A percentile compares a stretch with the other conserved stretches of the same genome.
phyloP scores from a whole-genome alignment of 1,284 basidiomycete genomes.

The Ustilago shanxiensis region DNA sequence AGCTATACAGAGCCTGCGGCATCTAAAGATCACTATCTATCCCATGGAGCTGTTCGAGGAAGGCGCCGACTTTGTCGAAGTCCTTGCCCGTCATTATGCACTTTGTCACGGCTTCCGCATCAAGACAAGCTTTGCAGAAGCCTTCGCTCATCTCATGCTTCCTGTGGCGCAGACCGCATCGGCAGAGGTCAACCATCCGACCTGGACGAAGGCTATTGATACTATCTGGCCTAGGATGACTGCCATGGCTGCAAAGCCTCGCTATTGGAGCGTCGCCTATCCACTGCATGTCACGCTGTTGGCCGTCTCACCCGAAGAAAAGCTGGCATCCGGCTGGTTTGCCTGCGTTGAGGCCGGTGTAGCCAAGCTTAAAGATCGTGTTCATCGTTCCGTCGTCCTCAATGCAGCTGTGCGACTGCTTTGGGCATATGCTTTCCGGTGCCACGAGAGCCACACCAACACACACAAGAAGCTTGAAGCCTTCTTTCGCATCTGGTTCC shows the following conservation, averaged over 20 bases:
- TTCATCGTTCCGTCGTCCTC: conserved; percentile 79
- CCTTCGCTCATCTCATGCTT: conserved; percentile 82
- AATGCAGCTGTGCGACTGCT: conserved; percentile 86
- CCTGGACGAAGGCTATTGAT: conserved; percentile 92
- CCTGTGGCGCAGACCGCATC: conserved; percentile 92
- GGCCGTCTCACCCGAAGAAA: conserved; percentile 87
- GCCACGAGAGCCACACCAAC: conserved; percentile 84
- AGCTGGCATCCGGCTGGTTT: conserved; percentile 87
- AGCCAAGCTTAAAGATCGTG: conserved; percentile 87
- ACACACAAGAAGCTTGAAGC: conserved; percentile 82
- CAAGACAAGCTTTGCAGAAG: conserved; percentile 88
- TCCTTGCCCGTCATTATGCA: conserved; percentile 83
- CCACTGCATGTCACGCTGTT: conserved; percentile 85
- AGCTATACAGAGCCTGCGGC: conserved; percentile 62
- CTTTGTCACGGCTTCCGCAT: conserved; percentile 86
- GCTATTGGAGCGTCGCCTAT: conserved; percentile 90
- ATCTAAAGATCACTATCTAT: conserved; percentile 75
- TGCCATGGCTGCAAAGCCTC: conserved; percentile 88
- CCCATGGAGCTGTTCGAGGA: conserved; percentile 93
- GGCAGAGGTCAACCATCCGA: conserved; percentile 94
- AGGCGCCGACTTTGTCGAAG: conserved; percentile 89
- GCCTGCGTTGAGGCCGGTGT: conserved; percentile 72
- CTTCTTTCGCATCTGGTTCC: conserved; percentile 84
- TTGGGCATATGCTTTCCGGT: conserved; percentile 95
- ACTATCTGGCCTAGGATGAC: conserved; percentile 84